Evolutionary conservation across 805 yeast species (phyloP).

Genomic region (Candida insectalens): DNA sequence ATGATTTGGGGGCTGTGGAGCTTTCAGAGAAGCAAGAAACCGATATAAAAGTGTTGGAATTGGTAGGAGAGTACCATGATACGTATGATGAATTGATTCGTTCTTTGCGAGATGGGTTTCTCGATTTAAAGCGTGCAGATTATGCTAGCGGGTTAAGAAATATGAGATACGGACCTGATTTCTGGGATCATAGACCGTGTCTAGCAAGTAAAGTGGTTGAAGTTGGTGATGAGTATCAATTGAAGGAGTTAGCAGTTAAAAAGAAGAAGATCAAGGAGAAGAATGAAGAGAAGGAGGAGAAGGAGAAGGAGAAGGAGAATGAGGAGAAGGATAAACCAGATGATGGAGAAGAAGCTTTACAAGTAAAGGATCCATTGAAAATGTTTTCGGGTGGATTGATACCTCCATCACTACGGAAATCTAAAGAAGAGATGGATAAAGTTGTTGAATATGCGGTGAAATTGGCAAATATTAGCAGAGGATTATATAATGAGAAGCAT

Average conservation of each 20-base stretch:
- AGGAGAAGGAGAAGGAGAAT: slow-evolving; percentile 1
- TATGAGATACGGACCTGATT: slow-evolving; percentile 1
- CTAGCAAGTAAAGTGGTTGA: slow-evolving; percentile 3
- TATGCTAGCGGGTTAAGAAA: not conserved
- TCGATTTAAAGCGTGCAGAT: slow-evolving; percentile 1
- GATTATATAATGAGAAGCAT: slow-evolving; percentile 2
- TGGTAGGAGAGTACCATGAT: slow-evolving; percentile 26
- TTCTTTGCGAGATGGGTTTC: slow-evolving; percentile 23
- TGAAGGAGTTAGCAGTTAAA: not conserved
- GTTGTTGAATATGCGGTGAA: slow-evolving; percentile 6
- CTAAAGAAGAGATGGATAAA: slow-evolving; percentile 9
- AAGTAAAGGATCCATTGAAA: slow-evolving; percentile 13
- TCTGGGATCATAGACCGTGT: slow-evolving; percentile 5
- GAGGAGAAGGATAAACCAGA: not conserved
- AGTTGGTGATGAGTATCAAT: slow-evolving; percentile 1
- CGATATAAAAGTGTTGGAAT: slow-evolving; percentile 18
- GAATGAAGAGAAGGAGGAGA: not conserved
- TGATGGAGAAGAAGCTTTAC: not conserved
- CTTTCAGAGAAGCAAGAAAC: slow-evolving; percentile 3
- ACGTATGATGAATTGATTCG: slow-evolving; percentile 12
- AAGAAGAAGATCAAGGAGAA: not conserved
- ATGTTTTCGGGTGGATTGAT: slow-evolving; percentile 21
- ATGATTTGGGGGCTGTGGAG: too few relatives aligned
- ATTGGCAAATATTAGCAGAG: slow-evolving; percentile 8
- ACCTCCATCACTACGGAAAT: slow-evolving; percentile 11